Evolutionary conservation across 805 yeast genomes (phyloP).

Genomic region (Suhomyces faveliae): DNA sequence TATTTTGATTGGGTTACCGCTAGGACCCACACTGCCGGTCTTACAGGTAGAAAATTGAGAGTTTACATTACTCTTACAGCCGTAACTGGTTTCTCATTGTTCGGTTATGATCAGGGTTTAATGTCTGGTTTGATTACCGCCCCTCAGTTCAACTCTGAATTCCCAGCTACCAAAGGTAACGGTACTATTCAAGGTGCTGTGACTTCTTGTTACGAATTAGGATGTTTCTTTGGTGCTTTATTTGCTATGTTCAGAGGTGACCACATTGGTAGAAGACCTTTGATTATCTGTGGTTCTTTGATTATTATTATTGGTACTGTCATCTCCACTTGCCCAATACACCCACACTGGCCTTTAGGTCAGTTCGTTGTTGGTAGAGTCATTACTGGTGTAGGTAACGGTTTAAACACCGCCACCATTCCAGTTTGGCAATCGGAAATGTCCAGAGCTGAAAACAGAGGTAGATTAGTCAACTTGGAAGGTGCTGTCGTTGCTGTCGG

Average conservation of each 20-base stretch:
- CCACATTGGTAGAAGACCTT: constrained; percentile 41
- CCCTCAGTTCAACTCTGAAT: constrained; percentile 35
- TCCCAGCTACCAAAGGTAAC: constrained; percentile 34
- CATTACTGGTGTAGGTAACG: constrained; percentile 46
- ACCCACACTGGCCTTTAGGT: constrained; percentile 41
- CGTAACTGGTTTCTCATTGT: constrained; percentile 31
- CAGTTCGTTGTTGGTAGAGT: constrained; percentile 47
- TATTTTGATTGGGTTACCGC: constrained; percentile 11
- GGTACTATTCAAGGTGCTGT: constrained; percentile 31
- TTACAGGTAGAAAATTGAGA: constrained; percentile 50
- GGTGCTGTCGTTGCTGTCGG: constrained; percentile 62
- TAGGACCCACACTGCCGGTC: constrained; percentile 55
- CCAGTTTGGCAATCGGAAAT: constrained; percentile 49
- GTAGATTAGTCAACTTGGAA: constrained; percentile 30
- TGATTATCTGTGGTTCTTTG: constrained; percentile 35
- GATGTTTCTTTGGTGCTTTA: constrained; percentile 45
- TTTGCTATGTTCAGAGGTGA: constrained; percentile 42
- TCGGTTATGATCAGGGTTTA: constrained; percentile 40
- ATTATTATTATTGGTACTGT: constrained; percentile 43
- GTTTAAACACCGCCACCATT: constrained; percentile 42
- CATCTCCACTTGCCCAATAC: constrained; percentile 36
- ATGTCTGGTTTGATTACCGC: constrained; percentile 46
- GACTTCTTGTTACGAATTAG: constrained; percentile 27
- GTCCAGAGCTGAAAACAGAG: constrained; percentile 44
- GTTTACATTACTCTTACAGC: constrained; percentile 25